These are phyloP conservation scores for Dichotomopilus funicola DNA, from an alignment of 2,329 filamentous ascomycete genomes.

Conservation along the genomic window DNA sequence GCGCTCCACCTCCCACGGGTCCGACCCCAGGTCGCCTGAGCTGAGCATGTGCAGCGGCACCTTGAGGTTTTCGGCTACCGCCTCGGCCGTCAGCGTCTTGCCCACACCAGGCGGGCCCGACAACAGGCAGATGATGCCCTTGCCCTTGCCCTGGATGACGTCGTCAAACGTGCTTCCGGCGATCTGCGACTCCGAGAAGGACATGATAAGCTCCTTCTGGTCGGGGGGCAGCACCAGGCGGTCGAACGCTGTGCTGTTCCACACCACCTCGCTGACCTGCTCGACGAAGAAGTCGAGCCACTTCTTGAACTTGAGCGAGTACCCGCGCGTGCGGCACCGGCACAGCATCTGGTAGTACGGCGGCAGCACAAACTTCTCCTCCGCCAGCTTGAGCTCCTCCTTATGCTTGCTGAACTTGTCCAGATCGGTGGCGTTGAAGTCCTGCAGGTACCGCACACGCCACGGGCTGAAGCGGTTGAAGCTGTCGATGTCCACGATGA, in stretches of 20 bases:
- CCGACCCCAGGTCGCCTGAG: constrained; percentile 65
- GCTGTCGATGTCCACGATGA: constrained; percentile 34
- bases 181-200: constrained; percentile 44
- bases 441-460: constrained; percentile 26
- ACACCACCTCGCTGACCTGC: constrained; percentile 38
- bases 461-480: constrained; percentile 33
- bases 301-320: constrained; percentile 41
- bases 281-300: constrained; percentile 47
- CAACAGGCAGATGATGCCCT: constrained; percentile 44
- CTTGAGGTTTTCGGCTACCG: constrained; percentile 43
- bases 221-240: constrained; percentile 43
- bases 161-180: constrained; percentile 42
- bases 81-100: constrained; percentile 44
- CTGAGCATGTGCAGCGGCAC: constrained; percentile 45
- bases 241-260: constrained; percentile 43
- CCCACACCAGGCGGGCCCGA: constrained; percentile 44
- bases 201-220: constrained; percentile 46
- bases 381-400: constrained; percentile 16
- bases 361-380: constrained; percentile 23
- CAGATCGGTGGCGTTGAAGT: constrained; percentile 31
- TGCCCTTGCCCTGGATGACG: constrained; percentile 46
- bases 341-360: constrained; percentile 31
- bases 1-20: constrained; percentile 56
- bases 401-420: constrained; percentile 26
- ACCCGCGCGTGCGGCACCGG: constrained; percentile 37